A percentile compares a stretch with the other conserved stretches of the same genome.
Evolutionary conservation across 139 green algal genomes (phyloP).

Genomic region (Eudorina sp.): DNA sequence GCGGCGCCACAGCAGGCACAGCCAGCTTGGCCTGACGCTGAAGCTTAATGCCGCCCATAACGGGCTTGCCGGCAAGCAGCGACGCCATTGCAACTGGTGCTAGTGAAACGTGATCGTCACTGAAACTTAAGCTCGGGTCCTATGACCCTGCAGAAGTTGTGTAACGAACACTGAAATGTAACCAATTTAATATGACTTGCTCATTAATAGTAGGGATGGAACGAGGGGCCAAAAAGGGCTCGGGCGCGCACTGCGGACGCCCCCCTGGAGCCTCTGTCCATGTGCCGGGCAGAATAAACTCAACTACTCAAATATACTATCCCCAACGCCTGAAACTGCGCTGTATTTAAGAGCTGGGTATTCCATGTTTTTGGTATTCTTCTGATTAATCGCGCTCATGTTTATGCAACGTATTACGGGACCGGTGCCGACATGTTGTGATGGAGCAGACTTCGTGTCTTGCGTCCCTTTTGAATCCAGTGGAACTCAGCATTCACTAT

Average conservation of each 20-base stretch:
- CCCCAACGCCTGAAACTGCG: too few species aligned
- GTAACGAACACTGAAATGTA: not conserved
- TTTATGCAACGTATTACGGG: too few species aligned
- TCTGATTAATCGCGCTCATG: too few species aligned
- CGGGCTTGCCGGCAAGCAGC: conserved; percentile 22
- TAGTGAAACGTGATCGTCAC: conserved; percentile 15
- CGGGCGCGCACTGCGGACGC: too few species aligned
- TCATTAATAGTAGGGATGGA: not conserved
- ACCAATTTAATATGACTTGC: not conserved
- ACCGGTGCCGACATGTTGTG: too few species aligned
- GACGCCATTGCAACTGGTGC: conserved; percentile 26
- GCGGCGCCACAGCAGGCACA: conserved; percentile 29
- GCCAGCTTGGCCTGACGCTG: conserved; percentile 29
- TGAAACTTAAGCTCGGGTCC: conserved; percentile 6
- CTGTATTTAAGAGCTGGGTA: too few species aligned
- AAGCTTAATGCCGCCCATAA: conserved; percentile 39
- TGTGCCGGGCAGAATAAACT: too few species aligned
- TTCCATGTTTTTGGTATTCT: too few species aligned
- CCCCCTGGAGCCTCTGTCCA: not conserved
- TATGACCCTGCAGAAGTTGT: not conserved
- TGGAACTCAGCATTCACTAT: too few species aligned
- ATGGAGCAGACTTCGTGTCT: too few species aligned
- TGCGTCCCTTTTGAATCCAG: too few species aligned
- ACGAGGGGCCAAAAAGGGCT: conserved; percentile 10
- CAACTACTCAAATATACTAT: not conserved